Evolutionary conservation across 78 protist genomes (phyloP).

Genomic region (Goniomonas avonlea): DNA sequence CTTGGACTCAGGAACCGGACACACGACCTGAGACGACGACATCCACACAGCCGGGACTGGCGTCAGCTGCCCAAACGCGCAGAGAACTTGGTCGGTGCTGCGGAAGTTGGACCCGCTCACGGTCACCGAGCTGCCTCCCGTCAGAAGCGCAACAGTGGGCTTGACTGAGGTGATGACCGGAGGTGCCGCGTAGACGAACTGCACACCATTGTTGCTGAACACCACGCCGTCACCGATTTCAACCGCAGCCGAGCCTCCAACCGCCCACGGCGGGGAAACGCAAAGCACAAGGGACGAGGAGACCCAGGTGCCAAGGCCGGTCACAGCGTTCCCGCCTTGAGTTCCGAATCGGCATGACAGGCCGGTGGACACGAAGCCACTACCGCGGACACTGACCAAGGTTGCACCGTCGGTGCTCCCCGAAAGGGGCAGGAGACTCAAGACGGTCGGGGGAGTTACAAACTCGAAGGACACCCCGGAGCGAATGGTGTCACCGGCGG

Average conservation of each 20-base stretch:
- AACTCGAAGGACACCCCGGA: no score
- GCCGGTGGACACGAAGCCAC: not conserved
- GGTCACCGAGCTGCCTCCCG: not conserved
- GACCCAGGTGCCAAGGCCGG: no score
- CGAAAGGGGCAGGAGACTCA: no score
- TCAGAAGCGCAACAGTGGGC: not conserved
- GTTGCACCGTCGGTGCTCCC: no score
- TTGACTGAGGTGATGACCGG: not conserved
- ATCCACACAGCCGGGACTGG: not conserved
- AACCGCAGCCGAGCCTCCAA: not conserved
- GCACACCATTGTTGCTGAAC: not conserved
- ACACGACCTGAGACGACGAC: not conserved
- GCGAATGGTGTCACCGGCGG: no score
- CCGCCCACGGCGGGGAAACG: not conserved
- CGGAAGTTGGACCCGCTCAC: not conserved
- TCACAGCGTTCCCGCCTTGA: no score
- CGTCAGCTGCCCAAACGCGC: not conserved
- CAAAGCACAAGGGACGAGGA: not conserved
- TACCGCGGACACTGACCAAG: not conserved
- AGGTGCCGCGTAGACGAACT: not conserved
- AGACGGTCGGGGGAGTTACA: no score
- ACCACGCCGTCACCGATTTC: not conserved
- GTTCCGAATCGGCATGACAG: not conserved
- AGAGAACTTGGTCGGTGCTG: not conserved
- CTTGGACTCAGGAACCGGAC: not conserved